These are phyloP conservation scores for Penicillium frequentans DNA, from an alignment of 2,329 filamentous ascomycete species.

Conservation along the genomic window DNA sequence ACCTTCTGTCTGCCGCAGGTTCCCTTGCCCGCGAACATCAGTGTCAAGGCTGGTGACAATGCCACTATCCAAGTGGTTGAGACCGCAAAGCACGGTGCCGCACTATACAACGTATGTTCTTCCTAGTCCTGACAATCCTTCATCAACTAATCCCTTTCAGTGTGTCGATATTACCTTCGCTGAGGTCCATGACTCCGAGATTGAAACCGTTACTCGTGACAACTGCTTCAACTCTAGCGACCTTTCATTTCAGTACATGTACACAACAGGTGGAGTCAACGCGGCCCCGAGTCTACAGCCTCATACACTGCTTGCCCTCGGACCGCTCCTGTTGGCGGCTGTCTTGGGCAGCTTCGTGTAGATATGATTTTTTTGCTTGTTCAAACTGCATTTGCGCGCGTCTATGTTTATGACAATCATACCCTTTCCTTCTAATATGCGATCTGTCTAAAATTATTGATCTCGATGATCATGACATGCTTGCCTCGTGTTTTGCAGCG, in stretches of 20 bases:
- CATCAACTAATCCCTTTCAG: constrained; percentile 46
- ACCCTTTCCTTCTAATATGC: constrained; percentile 12
- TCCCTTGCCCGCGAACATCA: constrained; percentile 71
- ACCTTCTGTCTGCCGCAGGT: constrained; percentile 89
- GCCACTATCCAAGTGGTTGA: constrained; percentile 90
- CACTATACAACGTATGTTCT: constrained; percentile 71
- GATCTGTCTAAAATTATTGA: constrained; percentile 16
- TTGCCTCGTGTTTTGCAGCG: neutral
- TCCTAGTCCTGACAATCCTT: neutral
- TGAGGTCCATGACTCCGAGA: constrained; percentile 66
- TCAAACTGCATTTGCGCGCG: constrained; percentile 19
- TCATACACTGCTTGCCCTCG: constrained; percentile 18
- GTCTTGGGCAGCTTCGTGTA: constrained; percentile 22
- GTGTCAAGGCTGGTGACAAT: constrained; percentile 76
- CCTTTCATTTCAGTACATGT: constrained; percentile 75
- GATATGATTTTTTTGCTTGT: neutral
- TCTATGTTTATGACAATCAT: constrained; percentile 21
- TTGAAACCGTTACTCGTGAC: constrained; percentile 70
- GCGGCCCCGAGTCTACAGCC: constrained; percentile 19
- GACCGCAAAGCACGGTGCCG: constrained; percentile 76
- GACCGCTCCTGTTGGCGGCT: constrained; percentile 28
- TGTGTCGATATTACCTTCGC: constrained; percentile 95
- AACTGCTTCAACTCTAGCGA: constrained; percentile 89
- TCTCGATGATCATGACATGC: neutral
- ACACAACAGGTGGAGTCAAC: constrained; percentile 43